Conservation (phyloP, 768 basidiomycete species). For the Crassisporium funariophilum region DNA sequence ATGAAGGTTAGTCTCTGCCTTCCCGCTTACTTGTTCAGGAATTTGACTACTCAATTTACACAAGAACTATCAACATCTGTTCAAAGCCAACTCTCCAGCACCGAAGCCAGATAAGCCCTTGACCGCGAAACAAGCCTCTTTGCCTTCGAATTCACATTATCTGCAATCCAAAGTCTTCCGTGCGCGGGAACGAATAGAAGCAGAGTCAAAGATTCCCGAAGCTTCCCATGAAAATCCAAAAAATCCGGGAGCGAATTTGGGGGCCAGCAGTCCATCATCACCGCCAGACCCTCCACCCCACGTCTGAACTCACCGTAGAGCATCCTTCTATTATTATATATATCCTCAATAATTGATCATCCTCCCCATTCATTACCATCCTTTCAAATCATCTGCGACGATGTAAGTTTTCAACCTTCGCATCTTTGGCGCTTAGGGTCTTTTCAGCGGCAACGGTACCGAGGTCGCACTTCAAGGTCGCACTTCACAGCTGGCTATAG, state of each 20-base stretch:
- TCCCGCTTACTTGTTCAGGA: neutral
- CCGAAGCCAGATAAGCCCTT: slow-evolving; percentile 51
- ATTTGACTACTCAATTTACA: slow-evolving; percentile 5
- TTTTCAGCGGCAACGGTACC: too few species aligned
- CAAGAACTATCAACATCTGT: slow-evolving; percentile 92
- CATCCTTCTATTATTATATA: too few species aligned
- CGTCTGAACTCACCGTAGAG: too few species aligned
- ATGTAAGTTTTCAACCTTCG: too few species aligned
- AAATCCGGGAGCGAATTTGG: slow-evolving; percentile 5
- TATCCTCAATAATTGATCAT: too few species aligned
- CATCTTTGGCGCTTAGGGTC: too few species aligned
- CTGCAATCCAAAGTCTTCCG: slow-evolving; percentile 97
- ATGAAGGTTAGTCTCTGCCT: slow-evolving; percentile 57
- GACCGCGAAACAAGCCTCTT: slow-evolving; percentile 43
- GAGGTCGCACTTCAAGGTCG: too few species aligned
- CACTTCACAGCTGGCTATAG: too few species aligned
- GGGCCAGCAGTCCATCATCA: slow-evolving; percentile 17
- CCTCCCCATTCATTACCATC: too few species aligned
- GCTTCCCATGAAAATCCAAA: slow-evolving; percentile 16
- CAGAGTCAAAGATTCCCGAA: slow-evolving; percentile 55
- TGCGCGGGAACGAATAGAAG: slow-evolving; percentile 93
- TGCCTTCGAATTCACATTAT: slow-evolving; percentile 77
- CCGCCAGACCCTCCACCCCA: slow-evolving; percentile 1
- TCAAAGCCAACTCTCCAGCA: slow-evolving; percentile 85
- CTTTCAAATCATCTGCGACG: too few species aligned